These are phyloP conservation scores for Grammothele lineata DNA, from an alignment of 768 basidiomycete genomes.

Conservation along the genomic window DNA sequence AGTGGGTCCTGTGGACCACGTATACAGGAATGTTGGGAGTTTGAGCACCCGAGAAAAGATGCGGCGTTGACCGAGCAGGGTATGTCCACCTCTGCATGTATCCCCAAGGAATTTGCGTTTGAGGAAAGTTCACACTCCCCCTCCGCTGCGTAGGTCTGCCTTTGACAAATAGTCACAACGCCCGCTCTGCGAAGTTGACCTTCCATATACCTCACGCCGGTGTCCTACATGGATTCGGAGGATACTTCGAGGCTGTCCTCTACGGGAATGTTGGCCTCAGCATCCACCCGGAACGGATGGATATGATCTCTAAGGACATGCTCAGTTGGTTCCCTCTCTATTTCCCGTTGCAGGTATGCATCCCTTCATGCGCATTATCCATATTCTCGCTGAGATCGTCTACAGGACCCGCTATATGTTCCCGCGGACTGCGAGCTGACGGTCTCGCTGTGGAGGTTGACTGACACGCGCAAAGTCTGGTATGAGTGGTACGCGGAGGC, in stretches of 20 bases:
- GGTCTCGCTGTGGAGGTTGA: slow-evolving; percentile 92
- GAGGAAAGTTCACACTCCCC: too few species aligned
- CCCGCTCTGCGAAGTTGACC: slow-evolving; percentile 75
- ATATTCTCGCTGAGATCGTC: not conserved
- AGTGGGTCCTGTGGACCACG: slow-evolving; percentile 71
- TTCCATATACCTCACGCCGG: slow-evolving; percentile 97
- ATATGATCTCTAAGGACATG: slow-evolving; percentile 91
- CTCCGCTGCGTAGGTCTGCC: slow-evolving; percentile 68
- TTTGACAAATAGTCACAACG: slow-evolving; percentile 94
- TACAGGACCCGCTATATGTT: slow-evolving; percentile 87
- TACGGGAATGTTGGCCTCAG: slow-evolving; percentile 90
- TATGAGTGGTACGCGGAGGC: slow-evolving; percentile 99
- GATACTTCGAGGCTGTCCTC: slow-evolving; percentile 93
- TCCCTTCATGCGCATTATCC: not conserved
- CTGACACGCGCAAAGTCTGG: slow-evolving; percentile 89
- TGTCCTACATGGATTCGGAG: slow-evolving; percentile 89
- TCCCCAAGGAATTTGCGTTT: too few species aligned
- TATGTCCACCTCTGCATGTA: slow-evolving; percentile 27
- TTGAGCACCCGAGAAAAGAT: slow-evolving; percentile 88
- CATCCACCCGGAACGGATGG: slow-evolving; percentile 88
- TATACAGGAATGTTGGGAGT: slow-evolving; percentile 96
- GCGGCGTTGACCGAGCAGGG: slow-evolving; percentile 70
- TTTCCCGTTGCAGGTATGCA: slow-evolving; percentile 83
- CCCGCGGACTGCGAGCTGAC: slow-evolving; percentile 90
- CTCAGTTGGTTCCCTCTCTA: slow-evolving; percentile 98